Evolutionary conservation across 805 yeast genomes (phyloP).

Genomic region (Jamesozyma jinghongensis): DNA sequence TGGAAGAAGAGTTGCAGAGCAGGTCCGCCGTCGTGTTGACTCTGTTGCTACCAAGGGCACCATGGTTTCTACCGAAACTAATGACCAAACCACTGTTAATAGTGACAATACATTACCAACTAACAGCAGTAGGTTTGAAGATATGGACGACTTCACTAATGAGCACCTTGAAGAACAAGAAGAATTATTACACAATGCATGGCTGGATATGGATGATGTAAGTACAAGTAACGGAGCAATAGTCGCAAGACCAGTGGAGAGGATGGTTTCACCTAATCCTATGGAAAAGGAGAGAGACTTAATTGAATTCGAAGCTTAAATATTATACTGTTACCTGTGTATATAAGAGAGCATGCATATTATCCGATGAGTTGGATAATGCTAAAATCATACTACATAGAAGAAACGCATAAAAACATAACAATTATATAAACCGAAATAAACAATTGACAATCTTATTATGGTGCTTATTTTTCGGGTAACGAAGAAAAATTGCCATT

Average conservation of each 20-base stretch:
- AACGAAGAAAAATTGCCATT: too few species aligned
- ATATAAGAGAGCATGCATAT: too few species aligned
- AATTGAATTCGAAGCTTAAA: conserved; percentile 28
- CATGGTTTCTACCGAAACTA: conserved; percentile 14
- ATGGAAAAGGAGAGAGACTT: conserved; percentile 11
- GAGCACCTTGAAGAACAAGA: conserved; percentile 25
- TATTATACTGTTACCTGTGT: too few species aligned
- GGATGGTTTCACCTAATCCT: conserved; percentile 6
- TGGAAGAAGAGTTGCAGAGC: conserved; percentile 84
- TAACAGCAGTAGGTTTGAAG: conserved; percentile 23
- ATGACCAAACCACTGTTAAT: not conserved
- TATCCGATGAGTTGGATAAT: too few species aligned
- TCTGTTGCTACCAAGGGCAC: conserved; percentile 40
- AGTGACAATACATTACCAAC: conserved; percentile 6
- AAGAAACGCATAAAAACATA: too few species aligned
- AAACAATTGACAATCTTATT: too few species aligned
- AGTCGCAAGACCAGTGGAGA: conserved; percentile 12
- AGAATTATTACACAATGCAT: conserved; percentile 21
- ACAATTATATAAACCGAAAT: too few species aligned
- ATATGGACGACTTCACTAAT: conserved; percentile 25
- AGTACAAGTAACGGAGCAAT: conserved; percentile 7
- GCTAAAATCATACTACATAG: too few species aligned
- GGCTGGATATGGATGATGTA: conserved; percentile 21
- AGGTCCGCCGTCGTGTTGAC: conserved; percentile 83
- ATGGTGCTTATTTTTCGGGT: too few species aligned